Percentiles rank a stretch among this genome's conserved stretches.
These are phyloP conservation scores for Cutaneotrichosporon sp. DNA, from an alignment of 1,284 basidiomycete species.

Conservation along the genomic window DNA sequence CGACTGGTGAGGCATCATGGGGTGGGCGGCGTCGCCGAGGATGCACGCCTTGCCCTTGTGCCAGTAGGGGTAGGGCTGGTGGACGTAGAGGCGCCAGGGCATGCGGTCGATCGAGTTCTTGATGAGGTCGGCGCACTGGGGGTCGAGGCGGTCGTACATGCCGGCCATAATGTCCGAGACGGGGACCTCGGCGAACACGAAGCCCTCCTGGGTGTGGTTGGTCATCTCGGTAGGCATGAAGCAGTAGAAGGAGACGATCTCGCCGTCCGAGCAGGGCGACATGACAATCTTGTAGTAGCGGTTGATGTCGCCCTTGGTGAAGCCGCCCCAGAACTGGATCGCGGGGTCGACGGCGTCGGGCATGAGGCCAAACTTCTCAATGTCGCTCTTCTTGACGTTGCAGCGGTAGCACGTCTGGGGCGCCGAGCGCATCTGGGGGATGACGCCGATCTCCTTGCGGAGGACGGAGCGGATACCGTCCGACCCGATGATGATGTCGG, in stretches of 20 bases:
- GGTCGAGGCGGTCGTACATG: conserved; percentile 45
- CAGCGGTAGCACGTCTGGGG: conserved; percentile 53
- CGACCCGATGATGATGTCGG: conserved; percentile 51
- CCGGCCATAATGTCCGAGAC: conserved; percentile 48
- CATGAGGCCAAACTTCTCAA: conserved; percentile 47
- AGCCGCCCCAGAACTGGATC: conserved; percentile 54
- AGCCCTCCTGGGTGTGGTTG: conserved; percentile 53
- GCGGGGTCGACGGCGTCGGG: conserved; percentile 47
- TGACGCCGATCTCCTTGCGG: conserved; percentile 36
- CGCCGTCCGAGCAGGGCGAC: conserved; percentile 46
- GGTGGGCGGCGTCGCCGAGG: conserved; percentile 48
- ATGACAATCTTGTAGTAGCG: conserved; percentile 54
- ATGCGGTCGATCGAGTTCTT: conserved; percentile 48
- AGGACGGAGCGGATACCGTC: conserved; percentile 50
- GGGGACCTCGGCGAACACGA: conserved; percentile 46
- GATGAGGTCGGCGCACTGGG: conserved; percentile 45
- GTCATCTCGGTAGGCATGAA: conserved; percentile 50
- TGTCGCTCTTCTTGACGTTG: conserved; percentile 45
- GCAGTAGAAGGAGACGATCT: conserved; percentile 53
- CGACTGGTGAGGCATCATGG: conserved; percentile 46
- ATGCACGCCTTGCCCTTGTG: conserved; percentile 41
- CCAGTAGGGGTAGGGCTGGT: conserved; percentile 48
- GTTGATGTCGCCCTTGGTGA: conserved; percentile 35
- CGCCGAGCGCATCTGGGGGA: conserved; percentile 45
- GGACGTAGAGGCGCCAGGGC: conserved; percentile 53